phyloP scores from a whole-genome alignment of 331 rosid genomes.

The Malus hybrid region DNA sequence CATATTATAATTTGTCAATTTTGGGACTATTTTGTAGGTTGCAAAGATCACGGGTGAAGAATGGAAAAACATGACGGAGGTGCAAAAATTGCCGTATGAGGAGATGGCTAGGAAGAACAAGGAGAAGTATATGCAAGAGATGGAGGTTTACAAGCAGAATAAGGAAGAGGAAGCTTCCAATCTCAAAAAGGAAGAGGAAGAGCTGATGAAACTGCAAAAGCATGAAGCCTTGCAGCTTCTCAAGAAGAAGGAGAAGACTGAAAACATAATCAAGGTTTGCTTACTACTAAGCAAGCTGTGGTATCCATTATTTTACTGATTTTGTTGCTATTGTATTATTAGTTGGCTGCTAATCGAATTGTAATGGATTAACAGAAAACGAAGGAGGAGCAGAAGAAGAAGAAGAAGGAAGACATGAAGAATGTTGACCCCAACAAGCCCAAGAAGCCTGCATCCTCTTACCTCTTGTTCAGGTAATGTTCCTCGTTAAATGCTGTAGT shows the following conservation, averaged over 20 bases:
- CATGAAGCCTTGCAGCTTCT: slow-evolving; percentile 77
- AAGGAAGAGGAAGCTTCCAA: slow-evolving; percentile 64
- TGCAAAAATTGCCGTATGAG: slow-evolving; percentile 62
- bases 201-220: slow-evolving; percentile 72
- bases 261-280: slow-evolving; percentile 63
- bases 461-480: slow-evolving; percentile 53
- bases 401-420: slow-evolving; percentile 45
- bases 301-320: neutral
- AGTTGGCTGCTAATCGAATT: neutral
- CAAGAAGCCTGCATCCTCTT: slow-evolving; percentile 79
- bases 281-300: neutral
- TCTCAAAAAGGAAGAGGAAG: slow-evolving; percentile 65
- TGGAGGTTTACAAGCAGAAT: slow-evolving; percentile 67
- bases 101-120: slow-evolving; percentile 79
- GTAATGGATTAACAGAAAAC: slow-evolving; percentile 41
- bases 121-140: slow-evolving; percentile 61
- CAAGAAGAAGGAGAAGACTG: slow-evolving; percentile 89
- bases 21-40: slow-evolving; percentile 25
- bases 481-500: neutral
- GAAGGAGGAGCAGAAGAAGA: slow-evolving; percentile 50
- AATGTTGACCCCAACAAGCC: slow-evolving; percentile 71
- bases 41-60: slow-evolving; percentile 74
- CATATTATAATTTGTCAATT: neutral
- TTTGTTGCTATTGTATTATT: too few relatives aligned
- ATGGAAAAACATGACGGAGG: slow-evolving; percentile 80